These are phyloP conservation scores for Suillus placidus DNA, from an alignment of 768 basidiomycete genomes.

Conservation along the genomic window DNA sequence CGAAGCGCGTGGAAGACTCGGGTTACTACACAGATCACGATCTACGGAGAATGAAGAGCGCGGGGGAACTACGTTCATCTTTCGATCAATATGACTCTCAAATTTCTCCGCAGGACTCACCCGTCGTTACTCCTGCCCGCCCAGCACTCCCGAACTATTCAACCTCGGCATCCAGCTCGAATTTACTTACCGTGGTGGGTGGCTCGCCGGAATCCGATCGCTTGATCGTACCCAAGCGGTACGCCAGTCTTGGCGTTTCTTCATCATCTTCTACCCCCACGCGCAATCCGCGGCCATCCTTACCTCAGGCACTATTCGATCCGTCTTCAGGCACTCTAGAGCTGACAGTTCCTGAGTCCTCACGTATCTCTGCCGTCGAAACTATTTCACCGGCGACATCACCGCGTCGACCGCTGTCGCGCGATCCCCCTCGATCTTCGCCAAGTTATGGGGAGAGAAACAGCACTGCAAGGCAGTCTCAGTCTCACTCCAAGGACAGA, in stretches of 20 bases:
- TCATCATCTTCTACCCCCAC: constrained; percentile 42
- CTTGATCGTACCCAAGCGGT: constrained; percentile 52
- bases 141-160: constrained; percentile 52
- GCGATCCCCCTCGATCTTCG: constrained; percentile 16
- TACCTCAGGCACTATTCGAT: constrained; percentile 54
- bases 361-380: constrained; percentile 24
- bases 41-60: constrained; percentile 84
- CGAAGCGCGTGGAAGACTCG: constrained; percentile 41
- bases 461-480: constrained; percentile 21
- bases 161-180: constrained; percentile 70
- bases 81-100: constrained; percentile 29
- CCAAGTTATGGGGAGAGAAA: constrained; percentile 31
- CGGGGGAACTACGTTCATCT: constrained; percentile 67
- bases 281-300: constrained; percentile 40
- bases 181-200: constrained; percentile 48
- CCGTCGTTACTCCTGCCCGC: constrained; percentile 40
- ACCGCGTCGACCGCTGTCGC: constrained; percentile 27
- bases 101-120: constrained; percentile 26
- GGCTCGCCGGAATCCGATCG: constrained; percentile 38
- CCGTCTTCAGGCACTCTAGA: constrained; percentile 41
- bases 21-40: constrained; percentile 56
- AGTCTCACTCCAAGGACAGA: constrained; percentile 38
- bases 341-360: constrained; percentile 14
- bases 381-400: constrained; percentile 29
- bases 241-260: constrained; percentile 65